Base-by-base conservation (phyloP, 352 stramenopile species). In the Globisporangium okanoganense region DNA sequence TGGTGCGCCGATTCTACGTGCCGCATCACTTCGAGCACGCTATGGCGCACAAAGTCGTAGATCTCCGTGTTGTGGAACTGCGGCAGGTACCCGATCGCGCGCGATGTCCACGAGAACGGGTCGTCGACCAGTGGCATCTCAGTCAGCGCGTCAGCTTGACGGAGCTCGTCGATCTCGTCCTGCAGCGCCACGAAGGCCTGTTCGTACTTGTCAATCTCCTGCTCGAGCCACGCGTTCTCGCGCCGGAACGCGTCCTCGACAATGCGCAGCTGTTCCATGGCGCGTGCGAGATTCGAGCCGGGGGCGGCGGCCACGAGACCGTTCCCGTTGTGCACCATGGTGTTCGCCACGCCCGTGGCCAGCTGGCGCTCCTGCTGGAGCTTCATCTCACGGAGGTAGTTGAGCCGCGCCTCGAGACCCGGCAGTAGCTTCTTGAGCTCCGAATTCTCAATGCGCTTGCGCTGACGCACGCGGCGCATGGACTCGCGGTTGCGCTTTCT, bases 401-500 rank as follows among this genome's bases (percentile, higher is more conserved):
- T 22, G 7, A 62, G 24, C 0, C 45, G 44, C 24, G 40, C 41
- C 22, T 64, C 58, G 36, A 64, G 58, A 14, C 58, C 47, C 8
- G 45, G 49, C 0, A 56, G 25, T 18, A 64, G 6, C 35, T 62
- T 35, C 44, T 62, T 43, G 56, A 62, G 56, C 45, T 49, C 31
- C 45, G 45, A 62, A 35, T 62, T 45, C 45, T 35, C 54, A 6
- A 60, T 48, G 18, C 56, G 58, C 54, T 73, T 67, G 36, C 69
- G 65, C 29, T 49, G 49, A 12, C 69, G 65, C 47, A 66, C 65
- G 31, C 65, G 69, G 4, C 59, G 65, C 69, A 76, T 76, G 24
- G 65, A 66, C 49, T 76, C 69, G 35, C 69, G 65, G 36, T 76
- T 76, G 51, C 69, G 69, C 55, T 66, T 61, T 7, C 69, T 61